Evolutionary conservation across 805 yeast genomes (phyloP), one percentile per base, ranked within the genome.

Genomic region (Barnettozyma wickerhamii): DNA sequence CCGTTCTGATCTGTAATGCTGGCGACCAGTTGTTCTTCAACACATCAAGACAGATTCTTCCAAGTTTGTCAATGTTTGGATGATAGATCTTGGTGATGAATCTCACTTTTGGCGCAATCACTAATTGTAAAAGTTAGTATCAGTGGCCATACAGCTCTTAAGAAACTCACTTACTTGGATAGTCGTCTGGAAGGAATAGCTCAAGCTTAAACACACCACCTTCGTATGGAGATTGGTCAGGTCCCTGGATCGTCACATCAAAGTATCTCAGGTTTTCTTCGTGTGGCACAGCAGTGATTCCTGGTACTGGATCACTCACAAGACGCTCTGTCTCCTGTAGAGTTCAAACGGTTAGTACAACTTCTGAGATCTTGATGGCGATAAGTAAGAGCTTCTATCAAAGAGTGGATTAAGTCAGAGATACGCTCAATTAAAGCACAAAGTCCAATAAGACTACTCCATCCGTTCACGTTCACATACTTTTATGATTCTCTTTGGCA

Each of bases 1-100:
- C 84, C 7, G 98, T 93, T 63, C 98, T 75, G 49, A 93, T 93
- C 62, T 93, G 98, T 45, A 91, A 71, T 0, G 99, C 99, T 4
- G 99, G 98, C 9, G 95, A 85, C 99, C 99, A 93, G 65, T 91
- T 90, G 53, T 86, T 75, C 66, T 91, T 93, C 59, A 93, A 72
- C 31, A 93, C 97, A 60, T 93, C 98, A 38, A 93, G 74, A 66
- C 99, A 93, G 54, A 93, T 91, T 49, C 99, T 74, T 7, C 99
- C 99, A 49, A 93, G 71, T 60, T 93, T 77, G 60, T 93, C 99
- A 52, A 93, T 93, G 63, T 93, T 93, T 32, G 96, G 99, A 59
- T 93, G 99, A 62, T 93, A 93, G 20, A 93, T 90, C 62, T 82
- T 87, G 23, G 99, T 93, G 48, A 93, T 66, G 55, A 93, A 93